These are phyloP conservation scores for Porphyrellus sp. DNA, from an alignment of 1,284 basidiomycete species.

Conservation along the genomic window DNA sequence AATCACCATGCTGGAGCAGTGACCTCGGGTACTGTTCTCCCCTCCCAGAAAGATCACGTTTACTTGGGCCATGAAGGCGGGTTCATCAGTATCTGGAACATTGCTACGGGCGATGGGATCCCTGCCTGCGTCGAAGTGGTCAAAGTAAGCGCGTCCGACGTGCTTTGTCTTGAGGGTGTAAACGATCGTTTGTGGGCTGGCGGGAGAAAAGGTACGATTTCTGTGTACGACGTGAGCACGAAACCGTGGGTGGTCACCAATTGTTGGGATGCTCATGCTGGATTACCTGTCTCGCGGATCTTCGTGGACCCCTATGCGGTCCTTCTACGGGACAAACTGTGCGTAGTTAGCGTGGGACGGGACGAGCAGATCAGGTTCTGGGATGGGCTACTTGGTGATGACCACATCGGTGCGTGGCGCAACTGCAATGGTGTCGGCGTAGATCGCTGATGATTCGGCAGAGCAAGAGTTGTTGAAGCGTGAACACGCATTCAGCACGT, in stretches of 20 bases:
- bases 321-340: conserved; percentile 58
- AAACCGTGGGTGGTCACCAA: conserved; percentile 88
- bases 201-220: conserved; percentile 75
- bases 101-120: conserved; percentile 45
- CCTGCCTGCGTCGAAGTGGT: conserved; percentile 66
- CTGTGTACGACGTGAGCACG: conserved; percentile 73
- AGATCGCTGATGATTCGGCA: conserved; percentile 30
- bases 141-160: conserved; percentile 77
- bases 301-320: conserved; percentile 73
- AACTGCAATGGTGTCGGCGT: neutral
- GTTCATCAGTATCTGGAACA: conserved; percentile 76
- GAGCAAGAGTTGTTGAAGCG: conserved; percentile 74
- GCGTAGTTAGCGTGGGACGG: conserved; percentile 75
- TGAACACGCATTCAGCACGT: conserved; percentile 77
- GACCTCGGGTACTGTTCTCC: conserved; percentile 76
- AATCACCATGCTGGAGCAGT: conserved; percentile 74
- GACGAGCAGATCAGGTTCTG: conserved; percentile 79
- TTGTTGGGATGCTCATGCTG: conserved; percentile 83
- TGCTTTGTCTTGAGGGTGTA: conserved; percentile 78
- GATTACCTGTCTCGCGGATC: conserved; percentile 72
- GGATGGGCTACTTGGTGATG: conserved; percentile 85
- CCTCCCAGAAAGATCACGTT: conserved; percentile 61
- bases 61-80: conserved; percentile 96
- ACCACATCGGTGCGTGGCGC: conserved; percentile 76
- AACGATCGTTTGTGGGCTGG: conserved; percentile 84